phyloP scores from a whole-genome alignment of 768 basidiomycete genomes.

The Suillus tomentosus region DNA sequence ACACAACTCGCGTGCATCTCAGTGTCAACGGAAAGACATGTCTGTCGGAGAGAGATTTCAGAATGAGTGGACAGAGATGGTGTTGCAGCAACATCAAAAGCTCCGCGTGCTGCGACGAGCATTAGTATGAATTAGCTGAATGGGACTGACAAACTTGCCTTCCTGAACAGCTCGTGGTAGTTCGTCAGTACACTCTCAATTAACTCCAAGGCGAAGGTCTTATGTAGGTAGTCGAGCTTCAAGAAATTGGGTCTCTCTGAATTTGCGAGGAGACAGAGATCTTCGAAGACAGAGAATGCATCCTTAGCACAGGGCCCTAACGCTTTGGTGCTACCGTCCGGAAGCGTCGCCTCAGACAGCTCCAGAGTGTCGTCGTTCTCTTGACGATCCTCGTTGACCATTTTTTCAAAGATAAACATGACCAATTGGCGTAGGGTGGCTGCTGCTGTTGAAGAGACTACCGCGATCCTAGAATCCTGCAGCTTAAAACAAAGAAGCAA shows the following conservation, averaged over 20 bases:
- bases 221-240: slow-evolving; percentile 78
- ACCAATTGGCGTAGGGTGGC: slow-evolving; percentile 94
- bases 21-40: slow-evolving; percentile 86
- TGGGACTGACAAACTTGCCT: slow-evolving; percentile 46
- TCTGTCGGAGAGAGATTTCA: slow-evolving; percentile 81
- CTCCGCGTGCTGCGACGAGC: slow-evolving; percentile 64
- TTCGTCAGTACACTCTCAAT: slow-evolving; percentile 96
- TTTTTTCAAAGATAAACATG: slow-evolving; percentile 97
- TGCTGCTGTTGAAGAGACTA: slow-evolving; percentile 96
- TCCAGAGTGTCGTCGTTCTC: slow-evolving; percentile 27
- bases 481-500: slow-evolving; percentile 93
- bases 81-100: slow-evolving; percentile 84
- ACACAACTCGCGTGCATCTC: slow-evolving; percentile 91
- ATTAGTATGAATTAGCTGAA: slow-evolving; percentile 10
- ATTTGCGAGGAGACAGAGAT: slow-evolving; percentile 87
- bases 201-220: slow-evolving; percentile 95
- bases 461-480: slow-evolving; percentile 93
- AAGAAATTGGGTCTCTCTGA: slow-evolving; percentile 80
- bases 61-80: slow-evolving; percentile 87
- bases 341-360: slow-evolving; percentile 52
- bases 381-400: slow-evolving; percentile 71
- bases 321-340: slow-evolving; percentile 63
- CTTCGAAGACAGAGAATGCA: slow-evolving; percentile 87
- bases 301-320: slow-evolving; percentile 81
- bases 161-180: slow-evolving; percentile 82